phyloP scores from a whole-genome alignment of 169 alveolate species.

The Eimeria zaria region DNA sequence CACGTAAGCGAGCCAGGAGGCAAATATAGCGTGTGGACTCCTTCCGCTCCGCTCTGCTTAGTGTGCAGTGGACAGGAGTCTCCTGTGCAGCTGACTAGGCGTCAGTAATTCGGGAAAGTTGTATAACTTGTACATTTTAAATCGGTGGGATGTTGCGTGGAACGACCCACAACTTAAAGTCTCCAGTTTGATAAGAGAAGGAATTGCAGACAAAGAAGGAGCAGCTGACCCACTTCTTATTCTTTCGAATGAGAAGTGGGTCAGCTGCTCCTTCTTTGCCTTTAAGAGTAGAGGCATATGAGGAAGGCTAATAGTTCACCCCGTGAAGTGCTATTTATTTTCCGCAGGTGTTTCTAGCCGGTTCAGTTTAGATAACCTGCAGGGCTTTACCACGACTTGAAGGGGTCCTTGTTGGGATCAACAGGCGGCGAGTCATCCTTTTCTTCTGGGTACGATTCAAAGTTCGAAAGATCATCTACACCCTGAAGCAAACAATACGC shows the following conservation, averaged over 20 bases:
- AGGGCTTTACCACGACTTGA: constrained; percentile 79
- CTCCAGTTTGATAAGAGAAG: constrained; percentile 1
- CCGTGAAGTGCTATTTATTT: not conserved
- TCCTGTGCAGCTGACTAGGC: not conserved
- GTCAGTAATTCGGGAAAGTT: not conserved
- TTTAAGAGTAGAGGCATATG: not conserved
- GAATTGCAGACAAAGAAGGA: not conserved
- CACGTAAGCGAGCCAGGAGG: not conserved
- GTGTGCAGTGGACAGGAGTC: not conserved
- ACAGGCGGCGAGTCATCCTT: constrained; percentile 85
- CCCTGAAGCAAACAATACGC: constrained; percentile 15
- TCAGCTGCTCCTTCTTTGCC: not conserved
- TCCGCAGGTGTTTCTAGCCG: not conserved
- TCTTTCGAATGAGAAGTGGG: not conserved
- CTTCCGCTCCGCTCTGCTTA: not conserved
- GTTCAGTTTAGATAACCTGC: not conserved
- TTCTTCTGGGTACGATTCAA: constrained; percentile 84
- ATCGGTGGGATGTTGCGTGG: not conserved
- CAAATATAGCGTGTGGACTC: no score
- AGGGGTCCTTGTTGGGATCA: constrained; percentile 84
- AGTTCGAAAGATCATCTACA: constrained; percentile 81
- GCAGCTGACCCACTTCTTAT: not conserved
- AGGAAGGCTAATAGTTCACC: not conserved
- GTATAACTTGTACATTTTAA: not conserved
- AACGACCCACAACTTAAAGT: not conserved